Evolutionary conservation across 1,139 yeast species (phyloP).

Genomic region (Blastobotrys malaysiensis): DNA sequence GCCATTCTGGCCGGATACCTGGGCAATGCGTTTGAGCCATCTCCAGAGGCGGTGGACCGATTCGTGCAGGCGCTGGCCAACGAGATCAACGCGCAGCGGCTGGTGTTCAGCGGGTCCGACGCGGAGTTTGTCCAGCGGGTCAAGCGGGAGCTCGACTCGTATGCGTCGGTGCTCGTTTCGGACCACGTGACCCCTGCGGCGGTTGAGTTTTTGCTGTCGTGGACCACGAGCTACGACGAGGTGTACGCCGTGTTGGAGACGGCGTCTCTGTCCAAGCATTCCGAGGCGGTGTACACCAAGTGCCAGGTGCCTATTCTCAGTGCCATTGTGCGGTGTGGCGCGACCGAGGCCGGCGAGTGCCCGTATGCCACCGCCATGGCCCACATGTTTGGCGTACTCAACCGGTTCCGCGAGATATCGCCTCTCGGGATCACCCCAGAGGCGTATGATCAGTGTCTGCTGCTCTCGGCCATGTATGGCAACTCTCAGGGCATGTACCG

Average conservation of each 20-base stretch:
- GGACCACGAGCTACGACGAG: conserved; percentile 26
- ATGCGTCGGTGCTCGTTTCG: conserved; percentile 20
- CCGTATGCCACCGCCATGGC: conserved; percentile 27
- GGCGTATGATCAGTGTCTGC: conserved; percentile 27
- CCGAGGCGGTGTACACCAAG: conserved; percentile 21
- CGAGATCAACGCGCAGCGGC: conserved; percentile 22
- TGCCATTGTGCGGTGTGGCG: conserved; percentile 21
- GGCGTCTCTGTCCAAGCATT: conserved; percentile 22
- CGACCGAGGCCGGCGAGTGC: conserved; percentile 7
- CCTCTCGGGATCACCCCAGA: conserved; percentile 22
- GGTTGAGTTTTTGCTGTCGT: conserved; percentile 26
- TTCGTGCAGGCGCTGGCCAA: conserved; percentile 23
- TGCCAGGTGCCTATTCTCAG: conserved; percentile 29
- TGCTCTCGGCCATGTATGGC: conserved; percentile 27
- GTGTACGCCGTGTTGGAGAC: conserved; percentile 26
- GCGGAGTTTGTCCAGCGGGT: conserved; percentile 22
- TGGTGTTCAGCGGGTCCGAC: conserved; percentile 18
- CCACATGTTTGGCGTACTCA: conserved; percentile 30
- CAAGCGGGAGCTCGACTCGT: conserved; percentile 19
- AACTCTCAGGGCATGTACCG: conserved; percentile 29
- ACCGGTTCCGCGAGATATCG: conserved; percentile 22
- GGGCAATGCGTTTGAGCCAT: conserved; percentile 14
- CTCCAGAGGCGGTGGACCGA: conserved; percentile 24
- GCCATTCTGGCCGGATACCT: conserved; percentile 17
- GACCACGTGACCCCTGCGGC: conserved; percentile 24